These are phyloP conservation scores for Carex sylvatica DNA, from an alignment of 202 grass and related monocot genomes.

Conservation along the genomic window DNA sequence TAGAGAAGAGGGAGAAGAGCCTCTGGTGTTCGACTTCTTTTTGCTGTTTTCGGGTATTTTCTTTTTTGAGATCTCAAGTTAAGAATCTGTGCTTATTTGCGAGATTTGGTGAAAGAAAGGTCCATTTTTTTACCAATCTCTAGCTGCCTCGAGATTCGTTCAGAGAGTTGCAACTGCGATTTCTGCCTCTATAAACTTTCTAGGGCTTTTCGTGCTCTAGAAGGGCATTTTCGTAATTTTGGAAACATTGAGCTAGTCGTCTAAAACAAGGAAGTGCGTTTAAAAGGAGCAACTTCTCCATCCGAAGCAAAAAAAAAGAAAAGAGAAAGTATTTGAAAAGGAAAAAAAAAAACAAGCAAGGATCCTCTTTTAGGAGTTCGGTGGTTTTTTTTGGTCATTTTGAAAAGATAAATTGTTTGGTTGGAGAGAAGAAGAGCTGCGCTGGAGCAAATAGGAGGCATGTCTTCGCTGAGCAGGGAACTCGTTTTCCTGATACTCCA, in stretches of 20 bases:
- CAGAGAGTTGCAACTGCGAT: background rate
- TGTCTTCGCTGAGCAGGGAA: slow-evolving; percentile 99
- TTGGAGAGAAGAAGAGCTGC: slow-evolving; percentile 17
- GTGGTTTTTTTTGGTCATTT: slow-evolving; percentile 29
- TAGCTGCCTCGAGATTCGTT: slow-evolving; percentile 13
- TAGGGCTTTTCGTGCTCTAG: slow-evolving; percentile 11
- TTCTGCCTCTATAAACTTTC: slow-evolving; percentile 11
- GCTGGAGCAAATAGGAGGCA: slow-evolving; percentile 80
- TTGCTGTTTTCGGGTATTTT: background rate
- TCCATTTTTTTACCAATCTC: background rate
- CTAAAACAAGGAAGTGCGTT: slow-evolving; percentile 15
- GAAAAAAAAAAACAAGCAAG: background rate
- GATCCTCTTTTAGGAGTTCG: slow-evolving; percentile 28
- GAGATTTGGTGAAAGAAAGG: slow-evolving; percentile 23
- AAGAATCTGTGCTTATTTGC: slow-evolving; percentile 22
- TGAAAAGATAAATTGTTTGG: slow-evolving; percentile 24
- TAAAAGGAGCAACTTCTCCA: slow-evolving; percentile 10
- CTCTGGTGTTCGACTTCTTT: slow-evolving; percentile 15
- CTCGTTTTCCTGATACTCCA: slow-evolving; percentile 96
- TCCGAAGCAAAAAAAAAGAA: slow-evolving; percentile 38
- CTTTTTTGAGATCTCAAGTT: slow-evolving; percentile 35
- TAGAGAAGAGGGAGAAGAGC: background rate
- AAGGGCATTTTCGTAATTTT: slow-evolving; percentile 28
- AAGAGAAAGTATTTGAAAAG: background rate
- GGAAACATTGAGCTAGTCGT: background rate